Percentiles rank a stretch among this genome's conserved stretches.
Conservation (phyloP, 2,329 filamentous ascomycete species). For the Stemphylium lycopersici region DNA sequence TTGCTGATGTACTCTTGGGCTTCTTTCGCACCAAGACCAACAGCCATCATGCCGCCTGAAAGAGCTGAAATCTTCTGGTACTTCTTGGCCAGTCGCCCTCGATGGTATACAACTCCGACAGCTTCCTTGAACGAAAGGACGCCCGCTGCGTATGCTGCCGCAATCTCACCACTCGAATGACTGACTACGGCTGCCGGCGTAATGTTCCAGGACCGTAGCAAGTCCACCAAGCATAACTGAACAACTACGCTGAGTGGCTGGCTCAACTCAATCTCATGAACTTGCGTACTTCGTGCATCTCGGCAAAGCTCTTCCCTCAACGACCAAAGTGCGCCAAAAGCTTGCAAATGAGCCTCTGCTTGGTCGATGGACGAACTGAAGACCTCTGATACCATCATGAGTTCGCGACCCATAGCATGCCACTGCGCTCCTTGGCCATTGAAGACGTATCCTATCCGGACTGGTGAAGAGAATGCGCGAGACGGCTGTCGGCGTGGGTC, state of each 20-base stretch:
- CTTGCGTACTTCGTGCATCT: background rate
- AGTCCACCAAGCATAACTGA: constrained; percentile 21
- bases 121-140: constrained; percentile 15
- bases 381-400: background rate
- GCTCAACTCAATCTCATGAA: constrained; percentile 12
- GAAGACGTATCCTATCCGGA: background rate
- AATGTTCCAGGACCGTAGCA: constrained; percentile 20
- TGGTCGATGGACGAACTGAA: too few species aligned
- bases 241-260: constrained; percentile 28
- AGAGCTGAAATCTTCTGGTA: background rate
- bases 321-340: constrained; percentile 4
- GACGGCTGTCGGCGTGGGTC: background rate
- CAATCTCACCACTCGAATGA: constrained; percentile 38
- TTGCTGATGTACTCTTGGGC: constrained; percentile 3
- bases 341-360: background rate
- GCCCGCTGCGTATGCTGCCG: constrained; percentile 34
- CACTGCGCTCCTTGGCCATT: constrained; percentile 6
- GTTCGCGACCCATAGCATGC: constrained; percentile 6
- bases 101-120: constrained; percentile 19
- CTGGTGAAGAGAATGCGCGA: background rate
- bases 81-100: constrained; percentile 26
- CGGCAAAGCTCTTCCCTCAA: constrained; percentile 1
- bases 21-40: constrained; percentile 15
- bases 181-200: constrained; percentile 15
- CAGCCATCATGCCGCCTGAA: constrained; percentile 26